Base-by-base conservation (phyloP, 768 basidiomycete species). In the Paxillus involutus region DNA sequence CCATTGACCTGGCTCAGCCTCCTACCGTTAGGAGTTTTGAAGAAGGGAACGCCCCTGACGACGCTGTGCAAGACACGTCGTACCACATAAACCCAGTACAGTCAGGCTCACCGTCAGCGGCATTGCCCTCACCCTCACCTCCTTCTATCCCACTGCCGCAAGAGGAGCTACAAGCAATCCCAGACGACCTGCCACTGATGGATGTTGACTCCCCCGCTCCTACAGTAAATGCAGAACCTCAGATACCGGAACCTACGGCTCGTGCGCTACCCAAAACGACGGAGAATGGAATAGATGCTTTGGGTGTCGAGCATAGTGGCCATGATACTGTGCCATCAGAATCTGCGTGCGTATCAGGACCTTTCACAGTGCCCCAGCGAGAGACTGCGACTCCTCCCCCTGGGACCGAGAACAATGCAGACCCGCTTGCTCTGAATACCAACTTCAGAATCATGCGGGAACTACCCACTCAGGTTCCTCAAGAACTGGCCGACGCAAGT, bases 381-480 rank as follows among this genome's bases (percentile, higher is more conserved):
- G 47, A 12, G n/a, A 48, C 44, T 12, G 55, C 56, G 6, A 11
- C 46, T 32, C 57, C 66, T 6, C 54, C 62, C 3, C 55, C 58
- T 11, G 17, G n/a, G 1, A 51, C 44, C 29, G 58, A 59, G 30
- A 45, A 24, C 11, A 30, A 49, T 39, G 51, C 56, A 33, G 49
- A 59, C 6, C 62, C 62, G 7, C 52, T 26, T 14, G 3, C 58
- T 46, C 45, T 68, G 19, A 36, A 60, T 35, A 36, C 65, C 21
- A 44, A 56, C 4, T 68, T 65, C 51, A 44, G 46, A 48, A 51
- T 66, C 13, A 17, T 53, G 4, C 53, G 19, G 21, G 41, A 13
- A 33, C 17, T 41, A 2, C 29, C 47, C 36, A 9, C 1, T 32
- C 55, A 42, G 0, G 44, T 30, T 26, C 26, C 17, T 2, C 26